phyloP scores from a whole-genome alignment of 164 flowering plant genomes.

The Sextonia rubra region DNA sequence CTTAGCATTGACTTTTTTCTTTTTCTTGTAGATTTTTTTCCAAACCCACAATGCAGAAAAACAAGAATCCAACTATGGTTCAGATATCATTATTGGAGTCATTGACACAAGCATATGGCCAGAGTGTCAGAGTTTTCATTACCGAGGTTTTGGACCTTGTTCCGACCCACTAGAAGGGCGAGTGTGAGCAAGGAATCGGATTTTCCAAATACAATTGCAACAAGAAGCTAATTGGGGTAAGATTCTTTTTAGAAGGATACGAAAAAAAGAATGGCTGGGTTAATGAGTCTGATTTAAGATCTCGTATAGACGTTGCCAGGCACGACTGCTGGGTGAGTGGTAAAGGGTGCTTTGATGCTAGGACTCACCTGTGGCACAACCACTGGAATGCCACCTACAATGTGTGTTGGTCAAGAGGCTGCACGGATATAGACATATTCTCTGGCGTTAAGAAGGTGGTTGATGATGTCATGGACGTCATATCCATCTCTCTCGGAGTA shows the following conservation, averaged over 20 bases:
- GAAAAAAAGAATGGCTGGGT: slow-evolving; percentile 13
- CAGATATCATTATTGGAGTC: slow-evolving; percentile 43
- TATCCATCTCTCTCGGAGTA: slow-evolving; percentile 39
- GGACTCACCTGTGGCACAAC: slow-evolving; percentile 46
- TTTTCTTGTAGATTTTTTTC: no score
- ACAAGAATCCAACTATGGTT: slow-evolving; percentile 40
- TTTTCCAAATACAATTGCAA: slow-evolving; percentile 38
- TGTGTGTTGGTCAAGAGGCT: slow-evolving; percentile 36
- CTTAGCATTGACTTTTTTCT: no score
- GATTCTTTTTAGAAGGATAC: slow-evolving; percentile 29
- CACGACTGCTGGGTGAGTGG: slow-evolving; percentile 52
- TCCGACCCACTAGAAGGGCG: slow-evolving; percentile 49
- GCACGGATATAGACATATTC: slow-evolving; percentile 45
- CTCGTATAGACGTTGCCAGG: slow-evolving; percentile 35
- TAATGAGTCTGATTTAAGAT: slow-evolving; percentile 6
- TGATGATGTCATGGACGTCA: slow-evolving; percentile 49
- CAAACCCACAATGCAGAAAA: no score
- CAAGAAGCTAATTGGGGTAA: slow-evolving; percentile 46
- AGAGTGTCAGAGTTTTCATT: slow-evolving; percentile 44
- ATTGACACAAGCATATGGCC: slow-evolving; percentile 63
- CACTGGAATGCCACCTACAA: slow-evolving; percentile 46
- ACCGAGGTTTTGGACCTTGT: slow-evolving; percentile 34
- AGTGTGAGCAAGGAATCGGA: slow-evolving; percentile 28
- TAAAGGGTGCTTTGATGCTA: slow-evolving; percentile 26
- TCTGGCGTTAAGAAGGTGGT: slow-evolving; percentile 49